A percentile compares a stretch with the other conserved stretches of the same genome.
phyloP scores from a whole-genome alignment of 148 eudicot species.

The Fallopia convolvulus region DNA sequence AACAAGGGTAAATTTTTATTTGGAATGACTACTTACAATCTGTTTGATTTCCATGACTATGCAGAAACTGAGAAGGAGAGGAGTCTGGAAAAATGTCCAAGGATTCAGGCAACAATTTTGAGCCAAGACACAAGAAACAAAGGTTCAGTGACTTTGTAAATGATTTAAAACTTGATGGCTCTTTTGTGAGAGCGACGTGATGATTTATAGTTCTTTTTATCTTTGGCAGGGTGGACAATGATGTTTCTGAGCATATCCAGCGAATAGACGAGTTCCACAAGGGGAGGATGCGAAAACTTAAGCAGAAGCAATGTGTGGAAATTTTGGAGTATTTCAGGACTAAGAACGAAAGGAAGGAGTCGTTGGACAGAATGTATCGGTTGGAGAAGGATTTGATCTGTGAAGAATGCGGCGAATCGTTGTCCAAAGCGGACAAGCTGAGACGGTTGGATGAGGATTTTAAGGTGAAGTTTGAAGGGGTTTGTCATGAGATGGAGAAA shows the following conservation, averaged over 20 bases:
- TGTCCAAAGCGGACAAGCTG: conserved; percentile 13
- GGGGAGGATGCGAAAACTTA: conserved; percentile 17
- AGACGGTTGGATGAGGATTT: conserved; percentile 14
- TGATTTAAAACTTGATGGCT: no score
- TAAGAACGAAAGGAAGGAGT: conserved; percentile 14
- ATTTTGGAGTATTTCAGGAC: conserved; percentile 18
- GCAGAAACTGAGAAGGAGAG: background rate
- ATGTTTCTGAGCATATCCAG: background rate
- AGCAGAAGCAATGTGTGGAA: conserved; percentile 15
- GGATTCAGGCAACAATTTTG: background rate
- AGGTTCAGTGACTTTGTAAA: background rate
- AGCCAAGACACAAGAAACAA: background rate
- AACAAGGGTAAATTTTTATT: background rate
- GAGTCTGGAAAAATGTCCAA: background rate
- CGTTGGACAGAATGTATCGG: conserved; percentile 16
- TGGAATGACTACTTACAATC: background rate
- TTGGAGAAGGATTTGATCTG: conserved; percentile 14
- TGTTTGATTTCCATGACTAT: background rate
- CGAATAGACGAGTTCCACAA: conserved; percentile 13
- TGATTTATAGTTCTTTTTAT: no score
- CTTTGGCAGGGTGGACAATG: background rate
- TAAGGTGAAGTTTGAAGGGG: conserved; percentile 16
- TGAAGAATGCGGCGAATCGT: conserved; percentile 12
- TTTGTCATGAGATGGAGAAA: conserved; percentile 18
- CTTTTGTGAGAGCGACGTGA: no score